Conservation (phyloP, 225 moss, liverwort and hornwort species). For the Physcomitrellopsis africana region DNA sequence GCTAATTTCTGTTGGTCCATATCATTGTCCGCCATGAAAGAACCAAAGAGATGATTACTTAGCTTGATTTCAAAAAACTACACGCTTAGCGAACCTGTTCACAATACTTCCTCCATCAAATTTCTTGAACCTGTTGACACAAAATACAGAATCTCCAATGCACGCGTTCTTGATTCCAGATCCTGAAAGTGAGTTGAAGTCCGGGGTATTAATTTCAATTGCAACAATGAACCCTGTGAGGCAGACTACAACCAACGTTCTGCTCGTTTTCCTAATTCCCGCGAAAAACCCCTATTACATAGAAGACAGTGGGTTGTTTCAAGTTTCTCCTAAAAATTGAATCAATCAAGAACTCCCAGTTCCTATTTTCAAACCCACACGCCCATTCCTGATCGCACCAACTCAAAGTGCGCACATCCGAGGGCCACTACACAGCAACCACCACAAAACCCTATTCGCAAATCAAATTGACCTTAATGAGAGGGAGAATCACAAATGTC, state of each 20-base stretch:
- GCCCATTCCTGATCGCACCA: background rate
- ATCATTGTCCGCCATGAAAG: slow-evolving; percentile 43
- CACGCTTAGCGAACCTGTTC: slow-evolving; percentile 25
- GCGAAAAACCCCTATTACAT: slow-evolving; percentile 4
- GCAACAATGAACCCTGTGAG: background rate
- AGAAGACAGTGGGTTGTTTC: background rate
- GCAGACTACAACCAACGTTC: background rate
- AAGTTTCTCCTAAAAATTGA: background rate
- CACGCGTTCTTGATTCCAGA: background rate
- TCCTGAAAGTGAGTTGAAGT: background rate
- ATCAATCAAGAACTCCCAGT: slow-evolving; percentile 1
- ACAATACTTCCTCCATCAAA: slow-evolving; percentile 24
- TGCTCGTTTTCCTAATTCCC: background rate
- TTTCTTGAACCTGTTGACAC: background rate
- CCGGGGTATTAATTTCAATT: background rate
- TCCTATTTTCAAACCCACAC: background rate
- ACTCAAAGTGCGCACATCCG: background rate
- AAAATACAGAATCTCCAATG: background rate
- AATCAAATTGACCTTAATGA: background rate
- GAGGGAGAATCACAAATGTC: too few relatives aligned
- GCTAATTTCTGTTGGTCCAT: slow-evolving; percentile 38
- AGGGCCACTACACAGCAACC: background rate
- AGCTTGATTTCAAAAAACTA: slow-evolving; percentile 8
- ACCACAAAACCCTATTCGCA: background rate
- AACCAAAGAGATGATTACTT: slow-evolving; percentile 3